A percentile compares a stretch with the other conserved stretches of the same genome.
phyloP scores from a whole-genome alignment of 2,329 filamentous ascomycete species.

The Aspergillus vadensis region DNA sequence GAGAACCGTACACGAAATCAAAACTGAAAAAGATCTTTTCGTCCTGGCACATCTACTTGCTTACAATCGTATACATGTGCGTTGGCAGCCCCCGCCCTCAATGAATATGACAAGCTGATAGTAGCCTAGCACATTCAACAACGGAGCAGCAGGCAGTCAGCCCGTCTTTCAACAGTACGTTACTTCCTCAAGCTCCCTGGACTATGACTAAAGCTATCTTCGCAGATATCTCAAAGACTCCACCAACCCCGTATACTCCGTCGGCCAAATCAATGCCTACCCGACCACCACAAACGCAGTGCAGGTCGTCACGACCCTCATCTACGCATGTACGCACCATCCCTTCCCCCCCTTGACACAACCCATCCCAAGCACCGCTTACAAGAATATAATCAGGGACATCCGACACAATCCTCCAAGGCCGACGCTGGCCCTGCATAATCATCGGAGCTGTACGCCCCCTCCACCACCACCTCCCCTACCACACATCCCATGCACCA shows the following conservation, averaged over 20 bases:
- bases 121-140: conserved; percentile 58
- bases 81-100: conserved; percentile 5
- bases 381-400: conserved; percentile 45
- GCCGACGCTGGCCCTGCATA: conserved; percentile 65
- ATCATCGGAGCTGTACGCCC: conserved; percentile 56
- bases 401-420: conserved; percentile 62
- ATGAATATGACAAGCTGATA: neutral
- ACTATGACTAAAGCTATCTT: neutral
- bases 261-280: conserved; percentile 54
- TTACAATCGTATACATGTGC: conserved; percentile 60
- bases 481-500: neutral
- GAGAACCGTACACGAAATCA: conserved; percentile 49
- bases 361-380: neutral
- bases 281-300: conserved; percentile 62
- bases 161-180: conserved; percentile 57
- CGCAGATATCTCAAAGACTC: conserved; percentile 34
- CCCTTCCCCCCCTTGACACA: no score
- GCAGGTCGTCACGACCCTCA: conserved; percentile 60
- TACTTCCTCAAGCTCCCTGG: neutral
- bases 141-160: conserved; percentile 54
- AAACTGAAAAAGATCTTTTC: conserved; percentile 64
- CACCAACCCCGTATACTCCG: conserved; percentile 47
- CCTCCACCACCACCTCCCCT: no score
- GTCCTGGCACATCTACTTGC: conserved; percentile 65
- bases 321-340: conserved; percentile 57